Conservation (phyloP, 2,329 filamentous ascomycete species). For the Ilyonectria mors-panacis region DNA sequence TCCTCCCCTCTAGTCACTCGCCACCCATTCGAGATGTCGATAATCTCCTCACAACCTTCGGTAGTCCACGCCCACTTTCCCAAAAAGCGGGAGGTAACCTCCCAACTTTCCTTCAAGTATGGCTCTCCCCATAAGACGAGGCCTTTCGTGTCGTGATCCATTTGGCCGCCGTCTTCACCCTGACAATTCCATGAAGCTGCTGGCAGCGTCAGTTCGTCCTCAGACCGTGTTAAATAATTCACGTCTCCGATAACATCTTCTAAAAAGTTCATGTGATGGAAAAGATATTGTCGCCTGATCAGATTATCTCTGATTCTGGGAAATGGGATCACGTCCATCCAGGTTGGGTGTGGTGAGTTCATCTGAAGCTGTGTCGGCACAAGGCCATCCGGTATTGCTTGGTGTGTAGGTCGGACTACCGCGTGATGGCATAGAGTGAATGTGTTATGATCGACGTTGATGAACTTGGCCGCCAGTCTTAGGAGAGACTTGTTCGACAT, state of each 20-base stretch:
- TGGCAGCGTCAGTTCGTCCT: neutral
- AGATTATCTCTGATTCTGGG: slow-evolving; percentile 36
- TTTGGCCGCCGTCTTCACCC: too few species aligned
- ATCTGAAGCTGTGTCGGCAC: slow-evolving; percentile 39
- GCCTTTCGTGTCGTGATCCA: neutral
- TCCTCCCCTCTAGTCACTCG: slow-evolving; percentile 23
- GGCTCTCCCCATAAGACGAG: slow-evolving; percentile 36
- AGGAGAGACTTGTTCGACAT: slow-evolving; percentile 30
- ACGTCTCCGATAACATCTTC: slow-evolving; percentile 28
- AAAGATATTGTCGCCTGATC: slow-evolving; percentile 22
- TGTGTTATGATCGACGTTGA: neutral
- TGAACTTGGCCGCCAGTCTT: slow-evolving; percentile 2
- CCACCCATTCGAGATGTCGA: slow-evolving; percentile 23
- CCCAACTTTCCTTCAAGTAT: slow-evolving; percentile 28
- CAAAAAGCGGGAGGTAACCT: slow-evolving; percentile 16
- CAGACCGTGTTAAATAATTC: neutral
- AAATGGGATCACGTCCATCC: slow-evolving; percentile 36
- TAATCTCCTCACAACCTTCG: slow-evolving; percentile 22
- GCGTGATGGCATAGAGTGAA: neutral
- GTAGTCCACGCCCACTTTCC: slow-evolving; percentile 29
- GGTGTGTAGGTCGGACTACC: slow-evolving; percentile 7
- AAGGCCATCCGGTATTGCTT: slow-evolving; percentile 22
- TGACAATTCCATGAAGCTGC: neutral
- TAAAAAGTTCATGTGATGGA: slow-evolving; percentile 30
- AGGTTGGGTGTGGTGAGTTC: slow-evolving; percentile 32